Evolutionary conservation across 352 stramenopile genomes (phyloP), one percentile per base, ranked within the genome.

Genomic region (Pythium plurisporium): DNA sequence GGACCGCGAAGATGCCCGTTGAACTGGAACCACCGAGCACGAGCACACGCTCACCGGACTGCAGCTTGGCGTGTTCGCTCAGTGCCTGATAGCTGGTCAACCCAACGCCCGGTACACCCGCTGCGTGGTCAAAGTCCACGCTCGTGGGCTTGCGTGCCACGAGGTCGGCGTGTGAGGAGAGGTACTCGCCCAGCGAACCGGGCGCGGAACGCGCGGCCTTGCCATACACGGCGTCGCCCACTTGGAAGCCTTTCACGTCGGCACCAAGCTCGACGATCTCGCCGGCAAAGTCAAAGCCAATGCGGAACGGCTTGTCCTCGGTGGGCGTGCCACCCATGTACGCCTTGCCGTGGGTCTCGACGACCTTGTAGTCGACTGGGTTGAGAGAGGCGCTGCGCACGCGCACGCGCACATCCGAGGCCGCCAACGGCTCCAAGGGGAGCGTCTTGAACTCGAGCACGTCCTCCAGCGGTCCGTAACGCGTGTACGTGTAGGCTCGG

Each of bases 1-100:
- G 73, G 1, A 86, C 62, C 3, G 64, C 76, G 40, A 77, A 67
- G 30, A 70, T 61, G 1, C 76, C 76, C 2, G 67, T 69, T 27
- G 47, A 62, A 23, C 66, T 69, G 29, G 62, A 72, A 11, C 68
- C 76, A 3, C 73, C 76, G 5, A 81, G 58, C 42, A 86, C 70
- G 6, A 83, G 59, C 57, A 83, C 65, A n/a, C 48, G 67, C 27
- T 81, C 45, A n/a, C 59, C 72, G n/a, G 63, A 53, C 55, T 79
- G 51, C 0, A 83, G 50, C 43, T 77, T 69, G n/a, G 55, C 51
- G 34, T 76, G 59, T 17, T 40, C 47, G 25, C 19, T 36, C 0
- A 82, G 55, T 6, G 60, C 65, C 36, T 81, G 72, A 52, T 74
- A 74, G 42, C 65, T 76, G 0, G 75, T 82, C 4, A 72, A 60